Evolutionary conservation across 345 rosid genomes (phyloP).

Genomic region (Salix udensis): DNA sequence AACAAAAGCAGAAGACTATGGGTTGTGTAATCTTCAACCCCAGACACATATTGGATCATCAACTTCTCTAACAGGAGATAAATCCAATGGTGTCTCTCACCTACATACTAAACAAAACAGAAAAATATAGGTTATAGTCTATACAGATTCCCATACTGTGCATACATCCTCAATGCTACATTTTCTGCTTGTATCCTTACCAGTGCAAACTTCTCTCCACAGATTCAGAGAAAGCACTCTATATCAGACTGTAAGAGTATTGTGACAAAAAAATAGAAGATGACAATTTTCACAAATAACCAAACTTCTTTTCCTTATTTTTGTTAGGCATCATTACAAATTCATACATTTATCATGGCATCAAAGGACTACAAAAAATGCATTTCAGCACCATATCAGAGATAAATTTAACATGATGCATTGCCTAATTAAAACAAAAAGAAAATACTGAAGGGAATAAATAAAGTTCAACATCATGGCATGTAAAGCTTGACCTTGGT

Average conservation of each 20-base stretch:
- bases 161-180: background rate
- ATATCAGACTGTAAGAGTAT: background rate
- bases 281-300: background rate
- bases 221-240: background rate
- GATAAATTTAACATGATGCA: background rate
- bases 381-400: background rate
- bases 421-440: background rate
- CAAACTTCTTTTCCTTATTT: background rate
- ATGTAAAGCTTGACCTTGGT: background rate
- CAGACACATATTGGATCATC: background rate
- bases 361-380: background rate
- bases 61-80: background rate
- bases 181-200: background rate
- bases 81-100: background rate
- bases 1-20: background rate
- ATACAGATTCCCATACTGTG: background rate
- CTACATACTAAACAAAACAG: background rate
- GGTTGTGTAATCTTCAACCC: background rate
- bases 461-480: background rate
- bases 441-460: background rate
- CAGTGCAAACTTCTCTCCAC: background rate
- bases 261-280: background rate
- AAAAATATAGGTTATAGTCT: background rate
- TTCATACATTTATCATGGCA: background rate
- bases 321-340: background rate